A percentile compares a stretch with the other conserved stretches of the same genome.
phyloP scores from a whole-genome alignment of 805 yeast genomes.

The Kregervanrija pseudodelftensis region DNA sequence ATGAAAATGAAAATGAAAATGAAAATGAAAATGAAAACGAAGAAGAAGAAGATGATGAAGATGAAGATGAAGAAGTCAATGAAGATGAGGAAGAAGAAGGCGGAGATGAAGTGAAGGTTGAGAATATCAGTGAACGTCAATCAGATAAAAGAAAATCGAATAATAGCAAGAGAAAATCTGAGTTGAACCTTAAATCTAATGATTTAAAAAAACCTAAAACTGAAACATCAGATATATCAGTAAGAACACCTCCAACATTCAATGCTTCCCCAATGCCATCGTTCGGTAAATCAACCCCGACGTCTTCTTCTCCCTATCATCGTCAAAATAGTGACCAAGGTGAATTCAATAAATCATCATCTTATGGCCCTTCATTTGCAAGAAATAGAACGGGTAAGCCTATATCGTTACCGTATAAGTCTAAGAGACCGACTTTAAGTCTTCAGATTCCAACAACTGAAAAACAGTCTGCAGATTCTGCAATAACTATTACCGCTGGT shows the following conservation, averaged over 20 bases:
- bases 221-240: not conserved
- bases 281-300: not conserved
- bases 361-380: no score
- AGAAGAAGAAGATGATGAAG: slow-evolving; percentile 12
- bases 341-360: no score
- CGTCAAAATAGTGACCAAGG: not conserved
- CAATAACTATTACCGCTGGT: slow-evolving; percentile 16
- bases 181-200: no score
- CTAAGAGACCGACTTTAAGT: slow-evolving; percentile 48
- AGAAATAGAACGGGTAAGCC: no score
- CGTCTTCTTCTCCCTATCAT: slow-evolving; percentile 1
- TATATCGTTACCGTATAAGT: no score
- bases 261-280: not conserved
- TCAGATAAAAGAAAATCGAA: no score
- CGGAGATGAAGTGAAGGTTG: slow-evolving; percentile 5
- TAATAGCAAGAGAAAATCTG: no score
- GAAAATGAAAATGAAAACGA: no score
- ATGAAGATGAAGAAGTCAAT: slow-evolving; percentile 7
- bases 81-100: slow-evolving; percentile 4
- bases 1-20: slow-evolving; percentile 5
- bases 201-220: no score
- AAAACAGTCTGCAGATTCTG: slow-evolving; percentile 29
- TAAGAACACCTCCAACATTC: slow-evolving; percentile 1
- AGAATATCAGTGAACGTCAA: not conserved
- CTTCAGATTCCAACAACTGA: slow-evolving; percentile 52